phyloP scores from a whole-genome alignment of 2,329 filamentous ascomycete genomes.

The Dactylellina drechsleri region DNA sequence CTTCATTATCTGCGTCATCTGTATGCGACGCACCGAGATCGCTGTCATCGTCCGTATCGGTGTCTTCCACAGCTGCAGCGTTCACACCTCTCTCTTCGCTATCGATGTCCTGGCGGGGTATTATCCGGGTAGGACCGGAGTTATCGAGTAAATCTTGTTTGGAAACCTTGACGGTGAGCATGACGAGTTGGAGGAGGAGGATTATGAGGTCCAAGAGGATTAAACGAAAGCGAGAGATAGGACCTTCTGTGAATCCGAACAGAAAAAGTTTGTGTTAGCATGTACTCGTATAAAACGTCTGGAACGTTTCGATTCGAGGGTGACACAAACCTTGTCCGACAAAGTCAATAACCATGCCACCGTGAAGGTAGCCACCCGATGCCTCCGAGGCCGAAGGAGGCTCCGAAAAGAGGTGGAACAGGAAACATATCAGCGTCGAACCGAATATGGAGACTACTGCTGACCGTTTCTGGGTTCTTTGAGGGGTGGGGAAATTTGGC shows the following conservation, averaged over 20 bases:
- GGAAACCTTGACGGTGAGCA: conserved; percentile 71
- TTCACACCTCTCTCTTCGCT: conserved; percentile 68
- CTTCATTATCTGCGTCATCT: conserved; percentile 3
- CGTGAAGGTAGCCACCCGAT: conserved; percentile 73
- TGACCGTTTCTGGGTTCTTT: conserved; percentile 67
- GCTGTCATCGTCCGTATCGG: conserved; percentile 54
- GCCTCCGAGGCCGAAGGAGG: conserved; percentile 70
- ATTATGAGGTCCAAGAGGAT: conserved; percentile 69
- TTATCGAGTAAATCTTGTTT: conserved; percentile 62
- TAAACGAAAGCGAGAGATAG: conserved; percentile 69
- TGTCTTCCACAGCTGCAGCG: conserved; percentile 56
- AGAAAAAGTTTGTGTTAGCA: conserved; percentile 12
- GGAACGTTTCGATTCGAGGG: not conserved
- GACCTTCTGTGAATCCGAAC: conserved; percentile 62
- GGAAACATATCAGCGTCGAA: conserved; percentile 71
- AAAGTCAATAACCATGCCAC: conserved; percentile 74
- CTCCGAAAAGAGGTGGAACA: conserved; percentile 69
- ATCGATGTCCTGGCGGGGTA: conserved; percentile 66
- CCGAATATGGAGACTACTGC: conserved; percentile 70
- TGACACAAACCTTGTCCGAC: conserved; percentile 68
- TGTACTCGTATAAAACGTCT: not conserved
- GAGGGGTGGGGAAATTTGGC: conserved; percentile 73
- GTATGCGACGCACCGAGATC: conserved; percentile 38
- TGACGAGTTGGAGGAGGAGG: conserved; percentile 70
- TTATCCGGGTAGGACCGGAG: conserved; percentile 35